These are phyloP conservation scores for Selaginella moellendorffii DNA, from an alignment of 75 land plant species.

Conservation along the genomic window DNA sequence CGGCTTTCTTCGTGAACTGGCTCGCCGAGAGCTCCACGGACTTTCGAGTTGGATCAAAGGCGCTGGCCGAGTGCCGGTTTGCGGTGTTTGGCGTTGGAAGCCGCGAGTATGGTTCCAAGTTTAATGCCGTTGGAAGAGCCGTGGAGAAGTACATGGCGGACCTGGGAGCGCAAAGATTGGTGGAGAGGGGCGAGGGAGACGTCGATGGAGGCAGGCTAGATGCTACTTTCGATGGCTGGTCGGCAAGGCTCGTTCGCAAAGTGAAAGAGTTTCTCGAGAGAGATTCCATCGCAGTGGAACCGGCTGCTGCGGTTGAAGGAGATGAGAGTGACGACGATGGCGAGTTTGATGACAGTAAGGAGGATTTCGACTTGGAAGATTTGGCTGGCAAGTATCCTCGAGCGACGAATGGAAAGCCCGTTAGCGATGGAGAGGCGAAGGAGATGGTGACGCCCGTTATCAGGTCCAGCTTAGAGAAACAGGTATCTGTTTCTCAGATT, in stretches of 20 bases:
- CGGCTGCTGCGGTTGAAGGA: background rate
- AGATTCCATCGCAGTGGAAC: background rate
- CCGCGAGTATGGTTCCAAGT: constrained; percentile 38
- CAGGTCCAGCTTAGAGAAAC: constrained; percentile 70
- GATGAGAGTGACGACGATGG: constrained; percentile 16
- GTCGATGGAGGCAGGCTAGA: constrained; percentile 60
- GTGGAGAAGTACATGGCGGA: constrained; percentile 33
- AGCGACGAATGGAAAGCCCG: background rate
- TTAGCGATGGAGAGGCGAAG: constrained; percentile 21
- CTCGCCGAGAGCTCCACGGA: constrained; percentile 66
- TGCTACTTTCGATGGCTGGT: constrained; percentile 46
- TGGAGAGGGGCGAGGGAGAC: constrained; percentile 49
- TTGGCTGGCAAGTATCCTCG: constrained; percentile 37
- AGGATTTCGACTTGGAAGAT: constrained; percentile 65
- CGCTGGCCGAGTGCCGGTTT: constrained; percentile 40
- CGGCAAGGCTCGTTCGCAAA: constrained; percentile 17
- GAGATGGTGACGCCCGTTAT: constrained; percentile 97
- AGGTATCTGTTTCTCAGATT: constrained; percentile 26
- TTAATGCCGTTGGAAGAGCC: constrained; percentile 47
- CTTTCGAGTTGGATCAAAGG: constrained; percentile 59
- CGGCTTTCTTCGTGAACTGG: constrained; percentile 53
- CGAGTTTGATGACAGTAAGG: constrained; percentile 22
- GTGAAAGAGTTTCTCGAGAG: too few relatives aligned
- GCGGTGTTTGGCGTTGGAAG: constrained; percentile 91
- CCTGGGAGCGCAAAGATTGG: constrained; percentile 47